phyloP scores from a whole-genome alignment of 2,329 filamentous ascomycete genomes.

The Plenodomus lindquistii region DNA sequence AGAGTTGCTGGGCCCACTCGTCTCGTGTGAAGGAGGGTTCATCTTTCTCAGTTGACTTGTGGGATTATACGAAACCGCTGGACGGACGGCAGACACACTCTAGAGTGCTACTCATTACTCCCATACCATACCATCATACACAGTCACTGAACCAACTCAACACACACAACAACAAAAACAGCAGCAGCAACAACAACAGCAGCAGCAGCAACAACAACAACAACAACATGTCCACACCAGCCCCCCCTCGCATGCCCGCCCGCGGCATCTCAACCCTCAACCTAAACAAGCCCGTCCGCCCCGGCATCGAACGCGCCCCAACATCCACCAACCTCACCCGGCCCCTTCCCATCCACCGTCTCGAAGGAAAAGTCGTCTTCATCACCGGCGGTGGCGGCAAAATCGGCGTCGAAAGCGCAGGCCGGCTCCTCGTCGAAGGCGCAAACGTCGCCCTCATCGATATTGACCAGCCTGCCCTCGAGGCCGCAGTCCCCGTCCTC shows the following conservation, averaged over 20 bases:
- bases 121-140: too few relatives aligned
- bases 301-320: conserved; percentile 30
- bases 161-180: too few relatives aligned
- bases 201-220: conserved; percentile 19
- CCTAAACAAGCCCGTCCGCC: conserved; percentile 25
- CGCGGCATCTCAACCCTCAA: conserved; percentile 29
- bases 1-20: too few relatives aligned
- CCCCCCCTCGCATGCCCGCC: conserved; percentile 1
- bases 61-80: too few relatives aligned
- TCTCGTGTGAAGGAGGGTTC: too few relatives aligned
- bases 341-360: conserved; percentile 35
- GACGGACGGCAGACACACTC: too few relatives aligned
- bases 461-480: conserved; percentile 32
- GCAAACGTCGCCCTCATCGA: conserved; percentile 45
- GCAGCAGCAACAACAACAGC: too few relatives aligned
- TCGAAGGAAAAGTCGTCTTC: conserved; percentile 37
- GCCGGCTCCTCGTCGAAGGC: conserved; percentile 42
- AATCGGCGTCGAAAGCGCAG: conserved; percentile 42
- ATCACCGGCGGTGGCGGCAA: conserved; percentile 41
- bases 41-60: too few relatives aligned
- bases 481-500: conserved; percentile 28
- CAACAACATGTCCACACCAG: neutral
- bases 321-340: conserved; percentile 30
- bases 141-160: too few relatives aligned
- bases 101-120: too few relatives aligned